Percentiles rank a stretch among this genome's conserved stretches.
Evolutionary conservation across 345 rosid genomes (phyloP).

Genomic region (Citrus medica): DNA sequence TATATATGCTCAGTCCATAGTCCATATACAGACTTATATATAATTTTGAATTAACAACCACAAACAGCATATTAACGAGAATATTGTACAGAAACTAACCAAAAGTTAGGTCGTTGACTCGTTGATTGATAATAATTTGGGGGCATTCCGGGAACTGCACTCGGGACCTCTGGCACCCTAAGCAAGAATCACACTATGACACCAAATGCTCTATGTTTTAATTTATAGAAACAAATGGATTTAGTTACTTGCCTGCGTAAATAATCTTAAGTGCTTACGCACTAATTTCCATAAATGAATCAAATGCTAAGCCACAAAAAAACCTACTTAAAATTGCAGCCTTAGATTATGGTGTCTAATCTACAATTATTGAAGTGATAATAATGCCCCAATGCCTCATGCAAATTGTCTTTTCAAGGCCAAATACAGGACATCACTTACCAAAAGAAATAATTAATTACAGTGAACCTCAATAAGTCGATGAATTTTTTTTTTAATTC

Average conservation of each 20-base stretch:
- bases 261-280: background rate
- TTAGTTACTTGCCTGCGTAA: background rate
- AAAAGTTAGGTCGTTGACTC: too few relatives aligned
- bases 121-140: too few relatives aligned
- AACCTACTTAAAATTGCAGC: background rate
- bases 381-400: background rate
- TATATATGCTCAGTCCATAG: too few relatives aligned
- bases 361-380: background rate
- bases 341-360: constrained; percentile 1
- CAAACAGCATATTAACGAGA: too few relatives aligned
- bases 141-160: background rate
- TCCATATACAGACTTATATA: too few relatives aligned
- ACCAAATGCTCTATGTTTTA: background rate
- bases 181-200: background rate
- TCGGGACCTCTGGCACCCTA: background rate
- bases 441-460: background rate
- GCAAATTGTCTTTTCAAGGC: background rate
- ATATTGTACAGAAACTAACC: too few relatives aligned
- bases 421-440: background rate
- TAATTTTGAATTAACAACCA: too few relatives aligned
- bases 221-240: background rate
- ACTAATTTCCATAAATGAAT: background rate
- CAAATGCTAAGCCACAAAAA: background rate
- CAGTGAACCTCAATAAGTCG: background rate
- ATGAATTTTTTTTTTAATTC: background rate